Conservation (phyloP, 129 eudicot species). For the Apium graveolens region DNA sequence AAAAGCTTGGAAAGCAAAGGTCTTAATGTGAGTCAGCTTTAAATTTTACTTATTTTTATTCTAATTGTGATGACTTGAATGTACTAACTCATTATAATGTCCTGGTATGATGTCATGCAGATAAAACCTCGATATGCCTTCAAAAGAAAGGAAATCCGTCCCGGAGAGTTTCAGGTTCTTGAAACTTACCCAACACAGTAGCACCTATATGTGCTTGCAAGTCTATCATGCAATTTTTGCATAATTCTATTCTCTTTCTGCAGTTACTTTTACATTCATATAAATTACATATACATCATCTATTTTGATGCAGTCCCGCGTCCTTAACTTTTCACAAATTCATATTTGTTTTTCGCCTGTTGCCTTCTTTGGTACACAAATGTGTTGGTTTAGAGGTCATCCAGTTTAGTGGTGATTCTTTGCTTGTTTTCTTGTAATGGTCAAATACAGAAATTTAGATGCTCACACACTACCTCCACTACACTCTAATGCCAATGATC, state of each 20-base stretch:
- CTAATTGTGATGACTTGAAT: conserved; percentile 13
- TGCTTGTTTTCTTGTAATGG: neutral
- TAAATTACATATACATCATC: neutral
- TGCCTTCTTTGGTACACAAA: neutral
- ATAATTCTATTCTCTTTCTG: neutral
- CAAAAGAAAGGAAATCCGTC: conserved; percentile 83
- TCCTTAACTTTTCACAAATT: neutral
- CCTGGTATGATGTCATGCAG: conserved; percentile 26
- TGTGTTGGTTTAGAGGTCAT: neutral
- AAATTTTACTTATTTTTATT: neutral
- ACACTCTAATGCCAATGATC: neutral
- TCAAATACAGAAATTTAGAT: neutral
- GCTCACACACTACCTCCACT: neutral
- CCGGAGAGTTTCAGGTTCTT: conserved; percentile 94
- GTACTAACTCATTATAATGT: neutral
- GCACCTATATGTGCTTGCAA: neutral
- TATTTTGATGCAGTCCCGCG: neutral
- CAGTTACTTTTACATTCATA: neutral
- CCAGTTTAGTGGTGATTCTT: neutral
- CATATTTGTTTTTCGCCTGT: neutral
- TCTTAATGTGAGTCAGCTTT: conserved; percentile 49
- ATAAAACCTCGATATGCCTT: conserved; percentile 95
- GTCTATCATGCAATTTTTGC: neutral
- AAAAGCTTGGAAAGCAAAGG: conserved; percentile 96
- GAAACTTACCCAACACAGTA: neutral